Base-by-base conservation (phyloP, 495 filamentous ascomycete species). In the Neurospora sp. region DNA sequence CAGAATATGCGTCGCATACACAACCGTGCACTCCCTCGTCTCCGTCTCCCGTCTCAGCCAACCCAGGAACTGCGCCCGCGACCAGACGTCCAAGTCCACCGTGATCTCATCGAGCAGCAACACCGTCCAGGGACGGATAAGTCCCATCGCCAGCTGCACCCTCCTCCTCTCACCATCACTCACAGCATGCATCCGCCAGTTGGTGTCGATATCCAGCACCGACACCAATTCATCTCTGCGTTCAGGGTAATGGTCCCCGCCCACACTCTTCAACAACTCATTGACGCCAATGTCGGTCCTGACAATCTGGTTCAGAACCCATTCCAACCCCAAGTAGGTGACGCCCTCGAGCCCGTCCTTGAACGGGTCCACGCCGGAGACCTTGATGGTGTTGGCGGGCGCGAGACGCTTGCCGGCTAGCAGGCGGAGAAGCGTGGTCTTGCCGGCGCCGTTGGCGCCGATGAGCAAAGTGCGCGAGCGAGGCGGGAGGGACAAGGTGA, bases 221-320 rank as follows among this genome's bases (percentile, higher is more conserved):
- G 82, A 78, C 40, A 98, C 87, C 39, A 99, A 85, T 83, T 97
- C 91, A 79, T 98, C 94, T 6, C 94, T 86, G 0, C 96, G 89
- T 38, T 87, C 89, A 2, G 91, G 87, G 82, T 92, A 98, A 76
- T 85, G 86, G 77, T 97, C 89, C 3, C 96, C 96, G 71, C 96
- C 96, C 3, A 99, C 92, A 14, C 91, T 94, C 41, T 87, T 82
- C 22, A 99, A 88, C 8, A 99, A 89, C 53, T 94, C 94, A 3
- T 87, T 88, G 3, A 99, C 94, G 48, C 92, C 93, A 73, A 99
- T 97, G 81, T 99, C 96, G 18, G 91, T 96, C 40, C 96, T 90
- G 42, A 98, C 96, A 76, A 98, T 96, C 41, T 90, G 91, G 84
- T 98, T 98, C n/a, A 98, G 89, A 14, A 98, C 96, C 96, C 96